Conservation (phyloP, 2,329 filamentous ascomycete genomes). For the Orbilia quercus region DNA sequence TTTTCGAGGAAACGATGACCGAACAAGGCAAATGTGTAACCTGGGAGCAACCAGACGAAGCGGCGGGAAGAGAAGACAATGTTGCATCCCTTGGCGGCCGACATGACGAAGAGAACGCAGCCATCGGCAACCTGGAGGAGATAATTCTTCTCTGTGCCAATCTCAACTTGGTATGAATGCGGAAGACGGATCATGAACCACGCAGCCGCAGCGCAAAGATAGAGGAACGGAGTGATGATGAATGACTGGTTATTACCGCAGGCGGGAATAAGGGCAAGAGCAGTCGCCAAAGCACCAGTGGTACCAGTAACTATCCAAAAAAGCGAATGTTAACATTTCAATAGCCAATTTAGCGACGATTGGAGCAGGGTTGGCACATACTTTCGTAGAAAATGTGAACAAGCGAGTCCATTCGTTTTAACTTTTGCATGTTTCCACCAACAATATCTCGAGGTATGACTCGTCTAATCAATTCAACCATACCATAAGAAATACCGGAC, state of each 20-base stretch:
- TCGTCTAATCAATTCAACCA: slow-evolving; percentile 68
- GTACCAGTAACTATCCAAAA: slow-evolving; percentile 67
- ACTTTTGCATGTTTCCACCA: slow-evolving; percentile 67
- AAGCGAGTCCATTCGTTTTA: slow-evolving; percentile 66
- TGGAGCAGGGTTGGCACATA: background rate
- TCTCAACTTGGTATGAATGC: slow-evolving; percentile 60
- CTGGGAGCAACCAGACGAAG: slow-evolving; percentile 67
- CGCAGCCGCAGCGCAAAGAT: slow-evolving; percentile 63
- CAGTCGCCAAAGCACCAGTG: slow-evolving; percentile 66
- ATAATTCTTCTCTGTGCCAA: slow-evolving; percentile 43
- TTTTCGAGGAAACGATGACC: slow-evolving; percentile 68
- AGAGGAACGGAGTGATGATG: slow-evolving; percentile 67
- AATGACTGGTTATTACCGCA: slow-evolving; percentile 69
- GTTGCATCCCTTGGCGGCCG: slow-evolving; percentile 65
- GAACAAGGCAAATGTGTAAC: slow-evolving; percentile 67
- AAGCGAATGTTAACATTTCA: slow-evolving; percentile 63
- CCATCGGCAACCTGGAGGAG: slow-evolving; percentile 57
- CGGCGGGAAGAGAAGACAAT: slow-evolving; percentile 66
- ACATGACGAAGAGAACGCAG: slow-evolving; percentile 66
- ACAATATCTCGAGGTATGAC: slow-evolving; percentile 69
- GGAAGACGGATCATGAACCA: slow-evolving; percentile 67
- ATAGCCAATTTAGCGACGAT: background rate
- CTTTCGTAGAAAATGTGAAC: slow-evolving; percentile 60
- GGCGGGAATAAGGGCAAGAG: slow-evolving; percentile 66
- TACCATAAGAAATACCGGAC: slow-evolving; percentile 64